Evolutionary conservation across 495 filamentous ascomycete genomes (phyloP).

Genomic region (Letharia columbiana): DNA sequence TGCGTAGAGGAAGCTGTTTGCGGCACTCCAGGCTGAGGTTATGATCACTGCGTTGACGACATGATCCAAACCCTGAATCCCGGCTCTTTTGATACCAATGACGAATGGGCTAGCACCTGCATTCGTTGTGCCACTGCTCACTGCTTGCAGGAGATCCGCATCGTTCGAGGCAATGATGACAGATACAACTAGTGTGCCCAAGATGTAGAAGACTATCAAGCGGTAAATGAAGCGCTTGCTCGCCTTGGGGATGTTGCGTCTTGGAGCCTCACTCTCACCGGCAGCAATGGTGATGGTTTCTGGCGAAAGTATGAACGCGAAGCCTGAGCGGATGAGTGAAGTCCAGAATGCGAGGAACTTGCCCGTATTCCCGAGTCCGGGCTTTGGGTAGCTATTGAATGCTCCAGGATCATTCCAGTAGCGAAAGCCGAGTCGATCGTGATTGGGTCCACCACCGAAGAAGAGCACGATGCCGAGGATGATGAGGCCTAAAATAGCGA

Average conservation of each 20-base stretch:
- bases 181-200: conserved; percentile 45
- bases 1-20: conserved; percentile 69
- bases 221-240: conserved; percentile 77
- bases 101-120: conserved; percentile 54
- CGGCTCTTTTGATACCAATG: conserved; percentile 47
- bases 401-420: conserved; percentile 71
- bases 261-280: conserved; percentile 67
- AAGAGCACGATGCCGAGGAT: conserved; percentile 59
- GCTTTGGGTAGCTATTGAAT: conserved; percentile 36
- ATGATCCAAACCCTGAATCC: conserved; percentile 45
- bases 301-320: conserved; percentile 66
- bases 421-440: conserved; percentile 63
- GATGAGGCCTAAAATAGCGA: conserved; percentile 62
- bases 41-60: conserved; percentile 62
- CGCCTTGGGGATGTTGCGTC: conserved; percentile 66
- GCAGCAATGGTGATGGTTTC: conserved; percentile 69
- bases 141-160: conserved; percentile 46
- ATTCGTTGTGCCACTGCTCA: conserved; percentile 27
- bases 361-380: conserved; percentile 38
- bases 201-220: conserved; percentile 71
- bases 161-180: conserved; percentile 51
- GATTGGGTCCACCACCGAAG: conserved; percentile 65
- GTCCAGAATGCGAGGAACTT: conserved; percentile 72
- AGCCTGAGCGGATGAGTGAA: conserved; percentile 67
- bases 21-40: conserved; percentile 70